Conservation (phyloP, 2,329 filamentous ascomycete species). For the Trichoderma arundinaceum region DNA sequence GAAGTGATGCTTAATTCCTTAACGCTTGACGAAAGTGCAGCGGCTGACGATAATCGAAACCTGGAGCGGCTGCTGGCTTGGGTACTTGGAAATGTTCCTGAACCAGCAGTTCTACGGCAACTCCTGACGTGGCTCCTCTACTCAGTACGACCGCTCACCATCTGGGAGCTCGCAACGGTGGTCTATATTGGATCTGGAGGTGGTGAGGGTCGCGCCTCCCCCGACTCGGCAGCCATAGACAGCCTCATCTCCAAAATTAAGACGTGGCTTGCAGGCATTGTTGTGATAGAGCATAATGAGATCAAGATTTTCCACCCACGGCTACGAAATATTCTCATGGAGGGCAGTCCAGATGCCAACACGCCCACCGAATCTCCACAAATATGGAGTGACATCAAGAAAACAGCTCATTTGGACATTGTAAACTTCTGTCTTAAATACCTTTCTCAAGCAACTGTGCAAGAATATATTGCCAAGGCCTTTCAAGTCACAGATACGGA, state of each 20-base stretch:
- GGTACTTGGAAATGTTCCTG: slow-evolving; percentile 26
- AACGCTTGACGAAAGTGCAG: not conserved
- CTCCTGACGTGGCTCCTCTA: slow-evolving; percentile 32
- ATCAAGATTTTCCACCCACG: slow-evolving; percentile 29
- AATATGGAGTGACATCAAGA: slow-evolving; percentile 24
- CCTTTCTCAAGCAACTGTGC: slow-evolving; percentile 29
- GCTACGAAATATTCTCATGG: slow-evolving; percentile 28
- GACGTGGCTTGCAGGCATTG: slow-evolving; percentile 31
- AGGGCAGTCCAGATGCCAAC: not conserved
- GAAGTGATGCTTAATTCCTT: slow-evolving; percentile 25
- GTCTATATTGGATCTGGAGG: slow-evolving; percentile 18
- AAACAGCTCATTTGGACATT: slow-evolving; percentile 30
- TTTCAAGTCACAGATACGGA: slow-evolving; percentile 13
- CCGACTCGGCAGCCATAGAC: slow-evolving; percentile 5
- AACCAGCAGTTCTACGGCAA: slow-evolving; percentile 19
- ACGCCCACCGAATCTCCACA: not conserved
- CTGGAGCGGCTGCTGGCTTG: slow-evolving; percentile 28
- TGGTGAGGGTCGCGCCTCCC: slow-evolving; percentile 4
- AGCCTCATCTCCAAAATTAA: slow-evolving; percentile 29
- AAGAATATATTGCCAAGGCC: slow-evolving; percentile 19
- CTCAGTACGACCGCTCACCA: slow-evolving; percentile 30
- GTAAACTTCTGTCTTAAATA: slow-evolving; percentile 27
- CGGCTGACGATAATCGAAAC: slow-evolving; percentile 4
- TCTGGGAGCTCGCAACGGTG: slow-evolving; percentile 32
- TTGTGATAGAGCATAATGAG: slow-evolving; percentile 30